Base-by-base conservation (phyloP, 2,329 filamentous ascomycete genomes). In the Fusarium incarnatum region DNA sequence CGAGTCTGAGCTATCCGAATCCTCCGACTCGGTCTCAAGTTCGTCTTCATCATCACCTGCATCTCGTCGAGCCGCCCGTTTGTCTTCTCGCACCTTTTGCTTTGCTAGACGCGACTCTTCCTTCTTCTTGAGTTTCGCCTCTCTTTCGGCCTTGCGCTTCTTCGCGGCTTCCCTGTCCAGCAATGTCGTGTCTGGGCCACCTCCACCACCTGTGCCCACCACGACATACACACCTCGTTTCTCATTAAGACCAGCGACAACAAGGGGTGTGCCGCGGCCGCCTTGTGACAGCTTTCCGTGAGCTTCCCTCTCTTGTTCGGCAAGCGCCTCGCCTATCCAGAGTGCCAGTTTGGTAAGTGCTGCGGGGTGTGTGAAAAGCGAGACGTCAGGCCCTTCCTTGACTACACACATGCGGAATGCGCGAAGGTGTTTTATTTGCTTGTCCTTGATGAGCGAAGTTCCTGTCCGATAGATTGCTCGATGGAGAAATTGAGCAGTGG, bases 331-430 rank as follows among this genome's bases (percentile, higher is more conserved):
- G 47, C 92, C 93, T 44, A 99, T 88, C 96, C 96, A 99, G 5
- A 97, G 85, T 0, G 95, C 94, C 16, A 99, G 87, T 79, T 98
- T 98, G 4, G 94, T 97, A 25, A 99, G 83, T 3, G 96, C 96
- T 8, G 94, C 93, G 0, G 96, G 94, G 76, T 98, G 95, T 1
- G 91, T 94, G 81, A 99, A 99, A 13, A 98, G 86, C n/a, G 88
- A 83, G 0, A 97, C 92, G 74, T 98, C 96, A 1, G 94, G 94
- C 0, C 95, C 94, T 76, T 98, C 96, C 78, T 97, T 97, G 73
- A 99, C 94, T 6, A 98, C 92, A 34, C 93, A 97, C 86, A 99
- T 94, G 52, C 96, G 92, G 79, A 98, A 99, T 1, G 95, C 92
- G 49, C 94, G 90, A 18, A 99, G 85, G 78, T 98, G 94, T 40